phyloP scores from a whole-genome alignment of 805 yeast genomes.

The Candida ipomoeae region DNA sequence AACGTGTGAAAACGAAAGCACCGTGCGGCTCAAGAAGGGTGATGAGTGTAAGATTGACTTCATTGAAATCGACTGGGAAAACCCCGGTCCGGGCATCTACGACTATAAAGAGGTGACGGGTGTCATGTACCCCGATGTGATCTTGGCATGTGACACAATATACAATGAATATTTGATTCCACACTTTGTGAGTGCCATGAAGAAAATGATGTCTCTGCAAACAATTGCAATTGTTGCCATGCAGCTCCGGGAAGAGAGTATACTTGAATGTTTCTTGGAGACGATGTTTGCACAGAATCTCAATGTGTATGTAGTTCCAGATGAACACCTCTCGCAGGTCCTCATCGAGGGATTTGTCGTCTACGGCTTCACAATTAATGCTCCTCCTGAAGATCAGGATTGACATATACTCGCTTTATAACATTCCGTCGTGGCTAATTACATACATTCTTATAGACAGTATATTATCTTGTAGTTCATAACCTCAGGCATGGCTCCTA shows the following conservation, averaged over 20 bases:
- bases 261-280: constrained; percentile 45
- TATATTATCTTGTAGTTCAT: neutral
- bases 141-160: constrained; percentile 62
- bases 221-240: constrained; percentile 40
- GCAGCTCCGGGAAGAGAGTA: constrained; percentile 52
- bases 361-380: constrained; percentile 25
- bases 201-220: constrained; percentile 26
- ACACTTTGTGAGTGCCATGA: constrained; percentile 43
- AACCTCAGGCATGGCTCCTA: too few relatives aligned
- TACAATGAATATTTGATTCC: constrained; percentile 59
- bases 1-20: constrained; percentile 5
- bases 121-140: constrained; percentile 35
- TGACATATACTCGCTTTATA: too few relatives aligned
- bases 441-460: too few relatives aligned
- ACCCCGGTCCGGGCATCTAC: constrained; percentile 30
- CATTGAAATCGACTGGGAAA: constrained; percentile 62
- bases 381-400: too few relatives aligned
- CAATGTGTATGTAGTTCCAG: constrained; percentile 31
- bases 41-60: constrained; percentile 34
- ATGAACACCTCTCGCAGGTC: constrained; percentile 24
- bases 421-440: too few relatives aligned
- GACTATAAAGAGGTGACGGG: constrained; percentile 12
- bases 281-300: constrained; percentile 29
- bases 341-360: constrained; percentile 45
- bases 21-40: neutral